Conservation (phyloP, 1,284 basidiomycete species). For the Trichosporon faecale region DNA sequence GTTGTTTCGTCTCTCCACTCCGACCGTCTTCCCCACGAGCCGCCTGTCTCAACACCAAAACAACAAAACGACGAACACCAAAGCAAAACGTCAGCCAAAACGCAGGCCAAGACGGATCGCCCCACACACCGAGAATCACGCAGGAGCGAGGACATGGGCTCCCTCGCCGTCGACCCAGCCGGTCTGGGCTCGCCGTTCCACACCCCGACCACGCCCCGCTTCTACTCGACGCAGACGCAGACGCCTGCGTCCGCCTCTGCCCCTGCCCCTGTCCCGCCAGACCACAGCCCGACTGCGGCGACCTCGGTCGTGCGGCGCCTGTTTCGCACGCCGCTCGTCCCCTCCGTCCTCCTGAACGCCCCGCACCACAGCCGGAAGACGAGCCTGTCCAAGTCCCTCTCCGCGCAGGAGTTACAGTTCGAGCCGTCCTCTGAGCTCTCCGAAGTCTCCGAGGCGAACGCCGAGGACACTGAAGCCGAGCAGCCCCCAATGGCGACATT, state of each 20-base stretch:
- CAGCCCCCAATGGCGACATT: constrained; percentile 15
- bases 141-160: constrained; percentile 7
- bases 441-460: background rate
- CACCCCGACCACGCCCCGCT: constrained; percentile 12
- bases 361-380: background rate
- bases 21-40: background rate
- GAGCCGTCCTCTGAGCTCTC: background rate
- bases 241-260: background rate
- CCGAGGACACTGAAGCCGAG: no score
- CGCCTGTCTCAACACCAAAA: background rate
- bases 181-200: constrained; percentile 18
- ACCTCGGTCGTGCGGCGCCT: constrained; percentile 4
- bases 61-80: background rate
- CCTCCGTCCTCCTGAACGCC: background rate
- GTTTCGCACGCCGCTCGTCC: background rate
- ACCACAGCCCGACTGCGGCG: background rate
- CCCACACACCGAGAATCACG: background rate
- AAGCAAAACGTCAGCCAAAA: background rate
- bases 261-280: background rate
- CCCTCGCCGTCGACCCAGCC: constrained; percentile 8
- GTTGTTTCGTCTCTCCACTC: background rate
- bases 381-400: constrained; percentile 5
- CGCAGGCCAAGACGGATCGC: background rate
- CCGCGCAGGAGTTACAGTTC: background rate
- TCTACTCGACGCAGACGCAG: background rate